Percentiles rank a stretch among this genome's conserved stretches.
Conservation (phyloP, 768 basidiomycete species). For the Tubosaeta sp. region DNA sequence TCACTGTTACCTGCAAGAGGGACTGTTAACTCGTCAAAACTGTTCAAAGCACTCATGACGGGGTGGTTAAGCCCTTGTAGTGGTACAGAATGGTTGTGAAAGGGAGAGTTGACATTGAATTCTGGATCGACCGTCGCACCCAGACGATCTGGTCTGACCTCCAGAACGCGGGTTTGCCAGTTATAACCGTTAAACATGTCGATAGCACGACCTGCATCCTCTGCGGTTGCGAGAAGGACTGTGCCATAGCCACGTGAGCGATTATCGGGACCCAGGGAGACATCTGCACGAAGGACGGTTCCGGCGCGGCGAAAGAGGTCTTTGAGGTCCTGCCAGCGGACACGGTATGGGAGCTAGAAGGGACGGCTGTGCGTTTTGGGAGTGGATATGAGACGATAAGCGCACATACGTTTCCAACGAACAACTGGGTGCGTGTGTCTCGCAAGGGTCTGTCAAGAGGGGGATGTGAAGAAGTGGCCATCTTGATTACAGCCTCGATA, state of each 20-base stretch:
- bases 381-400: background rate
- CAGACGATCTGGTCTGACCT: constrained; percentile 86
- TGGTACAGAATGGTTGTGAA: constrained; percentile 12
- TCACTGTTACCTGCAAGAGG: constrained; percentile 16
- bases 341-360: constrained; percentile 87
- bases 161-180: constrained; percentile 93
- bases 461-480: constrained; percentile 73
- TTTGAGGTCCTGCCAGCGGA: constrained; percentile 99
- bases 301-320: constrained; percentile 96
- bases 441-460: constrained; percentile 50
- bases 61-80: constrained; percentile 17
- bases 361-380: background rate
- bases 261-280: constrained; percentile 82
- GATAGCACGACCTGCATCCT: constrained; percentile 91
- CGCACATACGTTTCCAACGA: constrained; percentile 84
- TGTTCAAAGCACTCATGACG: constrained; percentile 9
- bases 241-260: constrained; percentile 92
- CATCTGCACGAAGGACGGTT: constrained; percentile 76
- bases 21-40: constrained; percentile 17
- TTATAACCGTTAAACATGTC: constrained; percentile 95
- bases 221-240: constrained; percentile 89
- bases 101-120: constrained; percentile 9
- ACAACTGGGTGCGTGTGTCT: constrained; percentile 93
- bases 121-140: constrained; percentile 28
- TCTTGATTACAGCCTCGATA: constrained; percentile 88